Evolutionary conservation across 148 eudicot species (phyloP), one percentile per base, ranked within the genome.

Genomic region (Selenicereus undatus): DNA sequence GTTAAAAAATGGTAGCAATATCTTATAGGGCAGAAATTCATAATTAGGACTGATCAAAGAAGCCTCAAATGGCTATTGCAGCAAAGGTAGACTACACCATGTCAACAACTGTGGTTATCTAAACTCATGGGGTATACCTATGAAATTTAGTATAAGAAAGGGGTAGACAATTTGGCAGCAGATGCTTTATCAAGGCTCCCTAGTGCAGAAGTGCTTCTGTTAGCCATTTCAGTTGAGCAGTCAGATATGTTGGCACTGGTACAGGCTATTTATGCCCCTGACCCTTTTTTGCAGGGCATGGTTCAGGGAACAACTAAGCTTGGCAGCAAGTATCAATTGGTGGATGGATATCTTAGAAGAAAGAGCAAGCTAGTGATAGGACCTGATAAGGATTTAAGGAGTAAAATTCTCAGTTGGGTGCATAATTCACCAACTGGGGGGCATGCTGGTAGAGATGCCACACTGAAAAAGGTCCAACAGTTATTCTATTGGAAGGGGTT

Each of bases 241-340:
- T 29, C 58, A 7, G 7, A 8, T 2, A 6, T 29, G 3, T 0
- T n/a, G 0, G 0, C 1, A 1, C 1, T 8, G 32, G 22, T 7
- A 54, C 17, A n/a, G 32, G 13, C 52, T 1, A 21, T 1, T 3
- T 18, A 17, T 0, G 2, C 2, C 32, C 12, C 10, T 48, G 52
- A 48, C 10, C 52, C 52, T 8, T 1, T 48, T 0, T 12, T 48
- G 2, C 52, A 48, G 10, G 52, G 52, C 43, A 39, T 39, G 43
- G 43, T 39, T 7, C 43, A 39, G 20, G 20, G 3, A 12, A 18
- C 60, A 3, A 9, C 4, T 8, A 2, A 18, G 20, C 60, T 54
- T 0, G 9, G 20, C 16, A 4, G 3, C 3, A 12, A 30, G 3
- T 39, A 8, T 39, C 3, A 4, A 13, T 1, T 2, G 7, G 13